Base-by-base conservation (phyloP, 2,329 filamentous ascomycete species). In the Penicillium sp. region DNA sequence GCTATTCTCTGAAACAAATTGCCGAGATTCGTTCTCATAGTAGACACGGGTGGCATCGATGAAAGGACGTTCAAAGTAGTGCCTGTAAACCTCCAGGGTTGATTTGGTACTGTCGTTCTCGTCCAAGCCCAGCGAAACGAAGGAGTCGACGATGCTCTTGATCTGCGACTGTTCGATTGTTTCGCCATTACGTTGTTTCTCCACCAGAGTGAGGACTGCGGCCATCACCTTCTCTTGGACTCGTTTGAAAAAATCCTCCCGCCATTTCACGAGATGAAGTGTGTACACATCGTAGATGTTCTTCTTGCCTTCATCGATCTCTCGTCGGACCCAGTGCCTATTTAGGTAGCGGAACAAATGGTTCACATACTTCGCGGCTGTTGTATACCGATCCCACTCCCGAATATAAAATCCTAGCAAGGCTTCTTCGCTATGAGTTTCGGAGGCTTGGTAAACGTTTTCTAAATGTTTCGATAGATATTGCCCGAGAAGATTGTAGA, bases 301-400 rank as follows among this genome's bases (percentile, higher is more conserved):
- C 79, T 97, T 97, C 78, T 99, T 97, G 33, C 94, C 94, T 73
- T 99, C 94, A 62, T 99, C 94, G 77, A 99, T 96, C 76, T 99
- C 94, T 28, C 94, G 83, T 81, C 97, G 99, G 1, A 99, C 94
- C 94, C 95, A 99, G 75, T 99, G 94, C 28, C 94, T 85, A 70
- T 99, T 99, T 24, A 99, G 84, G 70, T 99, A 99, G 54, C 88
- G 82, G 79, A 99, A 99, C 7, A 99, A 79, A 71, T 99, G 93
- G 74, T 99, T 95, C 71, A 97, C 94, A 76, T 96, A 99, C 74
- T 95, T 96, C 59, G 92, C 94, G 1, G 94, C 93, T 14, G 89
- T 90, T 1, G 94, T 99, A 76, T 97, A 99, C 60, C 94, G 85
- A 63, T 88, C 86, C 94, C 94, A 99, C 80, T 99, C 92, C 69